Evolutionary conservation across 495 filamentous ascomycete genomes (phyloP), one percentile per base, ranked within the genome.

Genomic region (Hyaloscypha finlandica): DNA sequence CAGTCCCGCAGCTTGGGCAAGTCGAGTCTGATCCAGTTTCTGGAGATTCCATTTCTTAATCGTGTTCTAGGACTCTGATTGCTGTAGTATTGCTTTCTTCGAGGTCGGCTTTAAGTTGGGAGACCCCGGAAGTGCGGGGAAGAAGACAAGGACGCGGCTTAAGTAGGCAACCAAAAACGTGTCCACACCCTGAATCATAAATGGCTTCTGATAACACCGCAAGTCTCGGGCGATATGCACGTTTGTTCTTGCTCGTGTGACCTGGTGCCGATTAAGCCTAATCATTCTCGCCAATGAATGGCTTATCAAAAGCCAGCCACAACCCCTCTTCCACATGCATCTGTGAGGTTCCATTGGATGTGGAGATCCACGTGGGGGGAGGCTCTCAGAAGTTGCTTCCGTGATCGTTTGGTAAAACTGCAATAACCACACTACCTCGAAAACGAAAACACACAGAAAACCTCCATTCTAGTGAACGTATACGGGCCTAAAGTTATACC

Each of bases 251-350:
- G 20, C 6, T 56, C 53, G 6, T 56, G 53, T 56, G 53, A 56
- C 29, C 19, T 56, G 53, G 53, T n/a, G 53, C 29, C 29, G 22
- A 56, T 56, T 56, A 29, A 56, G 53, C 53, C 53, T 56, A 56
- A 56, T 56, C 9, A n/a, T 56, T 56, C 53, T 29, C 16, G 22
- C 53, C 53, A 56, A 56, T 56, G 19, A 29, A 48, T 16, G 42
- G 11, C 42, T 48, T 48, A 48, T 48, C 16, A 4, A 48, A 19
- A 16, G 42, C 2, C 42, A 48, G 42, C 16, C 42, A 48, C 42
- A 14, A 16, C 42, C 42, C 42, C 42, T 14, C 11, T 48, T 48
- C 11, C 42, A 48, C 16, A 48, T 48, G 42, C 42, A 48, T 19
- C 9, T 48, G 42, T 48, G 42, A 48, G 42, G 4, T 48, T 48